Conservation (phyloP, 192 early-diverging fungal genomes). For the Linnemannia elongata region DNA sequence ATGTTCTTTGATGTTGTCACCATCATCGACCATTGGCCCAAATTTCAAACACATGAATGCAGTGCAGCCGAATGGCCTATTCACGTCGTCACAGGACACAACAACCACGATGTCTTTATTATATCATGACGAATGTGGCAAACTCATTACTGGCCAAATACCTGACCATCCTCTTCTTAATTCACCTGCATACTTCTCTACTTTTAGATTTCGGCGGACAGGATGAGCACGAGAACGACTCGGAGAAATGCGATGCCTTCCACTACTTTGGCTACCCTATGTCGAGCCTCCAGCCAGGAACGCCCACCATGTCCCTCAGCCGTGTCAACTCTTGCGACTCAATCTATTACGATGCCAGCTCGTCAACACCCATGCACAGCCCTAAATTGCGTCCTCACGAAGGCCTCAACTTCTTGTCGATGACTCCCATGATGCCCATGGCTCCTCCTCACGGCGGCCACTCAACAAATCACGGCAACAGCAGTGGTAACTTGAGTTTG, state of each 20-base stretch:
- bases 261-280: constrained; percentile 55
- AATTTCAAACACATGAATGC: neutral
- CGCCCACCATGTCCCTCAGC: constrained; percentile 42
- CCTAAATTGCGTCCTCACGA: constrained; percentile 52
- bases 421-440: constrained; percentile 56
- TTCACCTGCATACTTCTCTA: neutral
- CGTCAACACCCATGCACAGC: constrained; percentile 41
- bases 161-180: neutral
- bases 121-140: neutral
- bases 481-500: neutral
- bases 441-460: constrained; percentile 38
- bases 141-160: neutral
- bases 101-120: neutral
- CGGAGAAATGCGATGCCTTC: constrained; percentile 47
- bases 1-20: neutral
- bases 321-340: constrained; percentile 57
- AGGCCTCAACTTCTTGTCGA: constrained; percentile 47
- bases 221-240: constrained; percentile 33
- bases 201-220: constrained; percentile 48
- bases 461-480: neutral
- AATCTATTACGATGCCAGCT: constrained; percentile 50
- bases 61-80: neutral
- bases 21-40: neutral
- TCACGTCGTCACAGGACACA: neutral
- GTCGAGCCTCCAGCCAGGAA: constrained; percentile 33